Evolutionary conservation across 148 eudicot species (phyloP).

Genomic region (Pharnaceum exiguum): DNA sequence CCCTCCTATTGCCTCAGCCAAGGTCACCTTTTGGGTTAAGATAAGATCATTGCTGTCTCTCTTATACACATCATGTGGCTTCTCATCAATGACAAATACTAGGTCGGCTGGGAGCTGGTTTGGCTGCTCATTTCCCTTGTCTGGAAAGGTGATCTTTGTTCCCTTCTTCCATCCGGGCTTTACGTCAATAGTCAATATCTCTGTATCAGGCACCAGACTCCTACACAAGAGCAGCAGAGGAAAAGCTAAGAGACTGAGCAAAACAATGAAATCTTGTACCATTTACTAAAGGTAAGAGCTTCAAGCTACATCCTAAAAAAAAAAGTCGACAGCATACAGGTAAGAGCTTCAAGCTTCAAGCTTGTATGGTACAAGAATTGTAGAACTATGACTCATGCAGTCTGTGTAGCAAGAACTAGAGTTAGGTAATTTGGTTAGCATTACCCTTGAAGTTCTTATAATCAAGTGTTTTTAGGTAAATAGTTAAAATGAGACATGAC

Average conservation of each 20-base stretch:
- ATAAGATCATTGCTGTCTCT: conserved; percentile 78
- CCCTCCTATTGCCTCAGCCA: conserved; percentile 72
- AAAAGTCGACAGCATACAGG: too few species aligned
- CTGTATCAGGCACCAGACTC: conserved; percentile 42
- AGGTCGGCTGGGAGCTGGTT: conserved; percentile 83
- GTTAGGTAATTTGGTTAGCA: too few species aligned
- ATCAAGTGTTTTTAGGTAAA: too few species aligned
- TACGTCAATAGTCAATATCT: conserved; percentile 58
- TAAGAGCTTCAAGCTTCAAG: too few species aligned
- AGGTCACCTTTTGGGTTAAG: conserved; percentile 32
- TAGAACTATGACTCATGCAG: too few species aligned
- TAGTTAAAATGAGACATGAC: too few species aligned
- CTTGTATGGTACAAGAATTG: too few species aligned
- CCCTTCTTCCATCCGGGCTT: conserved; percentile 96
- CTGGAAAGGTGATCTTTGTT: conserved; percentile 81
- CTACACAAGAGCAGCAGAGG: conserved; percentile 20
- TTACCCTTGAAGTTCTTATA: too few species aligned
- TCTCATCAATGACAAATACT: conserved; percentile 81
- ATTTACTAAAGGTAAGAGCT: too few species aligned
- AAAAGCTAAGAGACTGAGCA: background rate
- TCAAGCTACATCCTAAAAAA: too few species aligned
- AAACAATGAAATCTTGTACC: too few species aligned
- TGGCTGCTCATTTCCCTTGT: conserved; percentile 70
- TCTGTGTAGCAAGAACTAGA: too few species aligned
- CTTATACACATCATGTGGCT: conserved; percentile 48